Evolutionary conservation across 352 stramenopile genomes (phyloP).

Genomic region (Pilasporangium apinafurcum): DNA sequence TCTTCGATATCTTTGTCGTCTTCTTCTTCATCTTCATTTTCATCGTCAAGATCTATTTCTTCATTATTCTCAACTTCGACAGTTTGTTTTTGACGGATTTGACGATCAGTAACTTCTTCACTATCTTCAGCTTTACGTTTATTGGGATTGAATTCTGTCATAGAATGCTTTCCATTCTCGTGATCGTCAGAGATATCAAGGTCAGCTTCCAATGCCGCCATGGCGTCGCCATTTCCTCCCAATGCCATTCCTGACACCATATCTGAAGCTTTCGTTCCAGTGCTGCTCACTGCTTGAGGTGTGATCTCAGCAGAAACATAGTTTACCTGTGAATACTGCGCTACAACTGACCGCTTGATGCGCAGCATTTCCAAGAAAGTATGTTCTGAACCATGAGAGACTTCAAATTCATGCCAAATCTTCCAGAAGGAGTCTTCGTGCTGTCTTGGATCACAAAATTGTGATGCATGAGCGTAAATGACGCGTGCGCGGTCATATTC

Average conservation of each 20-base stretch:
- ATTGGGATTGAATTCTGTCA: conserved; percentile 61
- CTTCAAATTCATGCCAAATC: conserved; percentile 94
- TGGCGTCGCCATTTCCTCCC: conserved; percentile 69
- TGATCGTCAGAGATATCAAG: conserved; percentile 62
- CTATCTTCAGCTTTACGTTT: conserved; percentile 50
- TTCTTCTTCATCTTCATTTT: conserved; percentile 52
- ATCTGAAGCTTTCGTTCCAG: conserved; percentile 16
- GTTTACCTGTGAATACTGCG: conserved; percentile 95
- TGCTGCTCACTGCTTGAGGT: conserved; percentile 27
- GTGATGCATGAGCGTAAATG: conserved; percentile 93
- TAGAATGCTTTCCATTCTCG: conserved; percentile 23
- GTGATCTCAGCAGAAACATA: conserved; percentile 93
- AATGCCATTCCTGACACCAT: conserved; percentile 51
- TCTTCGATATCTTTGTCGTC: conserved; percentile 40
- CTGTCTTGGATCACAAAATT: conserved; percentile 96
- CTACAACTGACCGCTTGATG: conserved; percentile 96
- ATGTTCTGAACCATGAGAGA: conserved; percentile 95
- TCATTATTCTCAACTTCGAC: conserved; percentile 80
- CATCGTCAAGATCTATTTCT: conserved; percentile 92
- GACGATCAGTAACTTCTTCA: conserved; percentile 61
- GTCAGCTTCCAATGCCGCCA: conserved; percentile 81
- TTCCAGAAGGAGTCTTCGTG: conserved; percentile 95
- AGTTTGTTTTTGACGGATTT: conserved; percentile 71
- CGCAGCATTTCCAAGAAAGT: conserved; percentile 99
- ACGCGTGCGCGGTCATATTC: conserved; percentile 96